These are phyloP conservation scores for Lachnellula cervina DNA, from an alignment of 2,329 filamentous ascomycete genomes.

Conservation along the genomic window DNA sequence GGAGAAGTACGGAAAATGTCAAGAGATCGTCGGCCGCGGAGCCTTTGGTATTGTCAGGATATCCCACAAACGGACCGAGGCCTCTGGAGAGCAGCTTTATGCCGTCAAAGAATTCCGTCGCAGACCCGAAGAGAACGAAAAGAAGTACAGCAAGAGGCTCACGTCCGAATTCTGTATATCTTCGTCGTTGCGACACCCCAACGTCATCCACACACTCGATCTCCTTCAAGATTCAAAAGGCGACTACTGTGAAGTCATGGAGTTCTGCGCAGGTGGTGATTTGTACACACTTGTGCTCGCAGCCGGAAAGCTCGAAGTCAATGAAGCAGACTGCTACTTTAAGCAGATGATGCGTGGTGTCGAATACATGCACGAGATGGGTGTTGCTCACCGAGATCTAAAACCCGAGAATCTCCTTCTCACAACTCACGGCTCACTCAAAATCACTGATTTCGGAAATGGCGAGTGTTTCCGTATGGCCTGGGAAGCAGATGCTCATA, in stretches of 20 bases:
- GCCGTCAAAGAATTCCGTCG: constrained; percentile 98
- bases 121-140: constrained; percentile 87
- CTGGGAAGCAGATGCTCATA: constrained; percentile 97
- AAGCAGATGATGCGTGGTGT: constrained; percentile 99
- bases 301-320: constrained; percentile 83
- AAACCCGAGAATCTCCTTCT: constrained; percentile 96
- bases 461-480: constrained; percentile 99
- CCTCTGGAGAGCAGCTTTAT: constrained; percentile 81
- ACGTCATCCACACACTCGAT: constrained; percentile 96
- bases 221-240: constrained; percentile 93
- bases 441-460: constrained; percentile 98
- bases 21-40: constrained; percentile 91
- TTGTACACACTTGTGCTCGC: constrained; percentile 90
- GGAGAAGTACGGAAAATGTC: constrained; percentile 97
- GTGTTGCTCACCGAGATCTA: constrained; percentile 90
- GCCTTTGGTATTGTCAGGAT: constrained; percentile 97
- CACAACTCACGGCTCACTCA: constrained; percentile 86
- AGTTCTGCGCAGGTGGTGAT: constrained; percentile 95
- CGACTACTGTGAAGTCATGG: constrained; percentile 98
- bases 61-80: constrained; percentile 89
- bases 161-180: constrained; percentile 99
- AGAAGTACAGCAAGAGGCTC: constrained; percentile 95
- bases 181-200: constrained; percentile 90
- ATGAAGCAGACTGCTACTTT: constrained; percentile 96
- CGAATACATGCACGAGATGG: constrained; percentile 99